These are phyloP conservation scores for Phytophthora brassicae DNA, from an alignment of 352 stramenopile species.

Conservation along the genomic window DNA sequence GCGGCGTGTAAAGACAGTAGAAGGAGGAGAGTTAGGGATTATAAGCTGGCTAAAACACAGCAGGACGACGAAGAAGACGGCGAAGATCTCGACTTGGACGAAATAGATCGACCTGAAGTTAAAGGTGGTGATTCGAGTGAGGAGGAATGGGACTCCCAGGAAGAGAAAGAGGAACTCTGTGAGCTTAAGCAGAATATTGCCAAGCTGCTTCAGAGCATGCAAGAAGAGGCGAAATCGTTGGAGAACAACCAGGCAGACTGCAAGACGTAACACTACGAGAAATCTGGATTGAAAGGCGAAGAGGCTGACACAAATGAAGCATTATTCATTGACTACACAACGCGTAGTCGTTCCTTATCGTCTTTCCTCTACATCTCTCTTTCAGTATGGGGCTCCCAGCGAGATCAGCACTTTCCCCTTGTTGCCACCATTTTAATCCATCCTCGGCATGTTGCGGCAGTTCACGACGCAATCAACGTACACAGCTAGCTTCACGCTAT, in stretches of 20 bases:
- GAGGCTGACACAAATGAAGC: constrained; percentile 11
- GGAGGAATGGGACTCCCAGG: constrained; percentile 54
- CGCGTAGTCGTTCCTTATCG: background rate
- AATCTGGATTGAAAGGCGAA: background rate
- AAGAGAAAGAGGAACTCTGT: constrained; percentile 58
- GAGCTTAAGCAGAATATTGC: constrained; percentile 71
- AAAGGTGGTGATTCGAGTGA: constrained; percentile 11
- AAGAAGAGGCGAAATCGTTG: constrained; percentile 55
- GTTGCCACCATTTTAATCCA: constrained; percentile 1
- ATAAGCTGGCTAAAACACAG: constrained; percentile 38
- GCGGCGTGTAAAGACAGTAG: constrained; percentile 25
- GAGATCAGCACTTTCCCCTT: background rate
- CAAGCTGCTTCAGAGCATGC: constrained; percentile 57
- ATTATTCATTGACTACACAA: constrained; percentile 14
- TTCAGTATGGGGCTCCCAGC: constrained; percentile 1
- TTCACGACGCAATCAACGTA: constrained; percentile 9
- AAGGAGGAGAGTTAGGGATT: constrained; percentile 11
- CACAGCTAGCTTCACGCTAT: constrained; percentile 28
- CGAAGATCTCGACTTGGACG: constrained; percentile 16
- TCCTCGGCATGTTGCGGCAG: background rate
- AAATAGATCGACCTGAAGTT: constrained; percentile 26
- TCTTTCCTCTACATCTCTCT: background rate
- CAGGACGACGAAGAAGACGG: constrained; percentile 36
- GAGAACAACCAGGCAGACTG: constrained; percentile 36
- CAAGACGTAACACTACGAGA: constrained; percentile 8